Percentiles rank a stretch among this genome's conserved stretches.
These are phyloP conservation scores for Alisma plantagoaquatica DNA, from an alignment of 106 monocot genomes.

Conservation along the genomic window DNA sequence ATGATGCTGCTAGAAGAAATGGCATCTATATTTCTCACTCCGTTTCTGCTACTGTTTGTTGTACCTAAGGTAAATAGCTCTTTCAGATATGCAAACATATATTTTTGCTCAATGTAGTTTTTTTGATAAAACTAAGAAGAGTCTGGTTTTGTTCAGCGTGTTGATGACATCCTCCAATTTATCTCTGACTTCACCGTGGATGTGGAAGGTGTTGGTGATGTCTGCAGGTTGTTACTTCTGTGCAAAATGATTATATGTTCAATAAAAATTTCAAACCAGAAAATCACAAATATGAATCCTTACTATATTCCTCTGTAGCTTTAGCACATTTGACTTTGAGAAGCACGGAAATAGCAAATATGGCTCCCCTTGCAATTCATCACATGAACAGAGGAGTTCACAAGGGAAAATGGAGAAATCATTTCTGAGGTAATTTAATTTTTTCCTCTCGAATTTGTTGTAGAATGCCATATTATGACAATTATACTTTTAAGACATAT, in stretches of 20 bases:
- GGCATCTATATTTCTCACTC: conserved; percentile 85
- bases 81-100: neutral
- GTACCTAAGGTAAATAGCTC: conserved; percentile 61
- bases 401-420: conserved; percentile 99
- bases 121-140: neutral
- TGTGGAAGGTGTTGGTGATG: conserved; percentile 94
- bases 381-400: conserved; percentile 59
- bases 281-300: no score
- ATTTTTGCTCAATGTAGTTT: neutral
- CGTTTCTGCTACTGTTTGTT: conserved; percentile 81
- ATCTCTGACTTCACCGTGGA: conserved; percentile 86
- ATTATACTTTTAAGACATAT: neutral
- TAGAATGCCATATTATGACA: neutral
- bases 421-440: conserved; percentile 71
- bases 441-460: neutral
- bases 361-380: conserved; percentile 70
- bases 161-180: conserved; percentile 80
- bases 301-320: conserved; percentile 44
- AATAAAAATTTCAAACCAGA: no score
- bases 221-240: conserved; percentile 86
- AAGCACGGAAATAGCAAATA: conserved; percentile 85
- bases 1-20: conserved; percentile 96
- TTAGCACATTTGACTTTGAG: conserved; percentile 88
- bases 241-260: no score
- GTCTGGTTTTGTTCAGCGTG: conserved; percentile 39